These are phyloP conservation scores for Fraxinus albicans DNA, from an alignment of 305 asterid species.

Conservation along the genomic window DNA sequence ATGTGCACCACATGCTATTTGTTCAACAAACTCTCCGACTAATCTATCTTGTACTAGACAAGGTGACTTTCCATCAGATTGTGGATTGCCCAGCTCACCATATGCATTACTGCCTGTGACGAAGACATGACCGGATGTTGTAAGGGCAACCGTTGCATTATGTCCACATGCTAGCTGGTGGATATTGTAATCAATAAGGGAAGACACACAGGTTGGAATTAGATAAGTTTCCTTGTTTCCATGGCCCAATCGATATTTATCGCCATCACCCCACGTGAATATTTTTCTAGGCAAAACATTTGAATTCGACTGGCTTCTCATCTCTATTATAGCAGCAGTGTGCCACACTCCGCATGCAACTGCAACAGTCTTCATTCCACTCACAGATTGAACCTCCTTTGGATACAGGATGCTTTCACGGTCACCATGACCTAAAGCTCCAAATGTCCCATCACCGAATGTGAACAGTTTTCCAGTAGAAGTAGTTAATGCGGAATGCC, in stretches of 20 bases:
- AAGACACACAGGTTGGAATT: conserved; percentile 70
- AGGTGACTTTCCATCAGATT: conserved; percentile 69
- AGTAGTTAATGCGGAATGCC: conserved; percentile 89
- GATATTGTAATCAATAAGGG: conserved; percentile 73
- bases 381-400: conserved; percentile 60
- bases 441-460: conserved; percentile 87
- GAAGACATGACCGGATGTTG: conserved; percentile 87
- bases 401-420: conserved; percentile 57
- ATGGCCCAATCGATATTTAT: conserved; percentile 71
- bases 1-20: conserved; percentile 67
- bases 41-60: conserved; percentile 69
- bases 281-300: conserved; percentile 58
- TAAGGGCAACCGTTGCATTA: conserved; percentile 61
- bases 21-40: conserved; percentile 87
- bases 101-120: conserved; percentile 64
- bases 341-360: conserved; percentile 89
- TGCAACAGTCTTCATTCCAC: conserved; percentile 59
- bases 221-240: conserved; percentile 71
- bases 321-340: conserved; percentile 87
- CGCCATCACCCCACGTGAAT: conserved; percentile 97
- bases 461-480: conserved; percentile 66
- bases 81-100: conserved; percentile 83
- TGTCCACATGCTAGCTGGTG: conserved; percentile 82
- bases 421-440: conserved; percentile 85
- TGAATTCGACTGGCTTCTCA: conserved; percentile 46